A percentile compares a stretch with the other conserved stretches of the same genome.
These are phyloP conservation scores for Achaetomium macrosporum DNA, from an alignment of 2,329 filamentous ascomycete species.

Conservation along the genomic window DNA sequence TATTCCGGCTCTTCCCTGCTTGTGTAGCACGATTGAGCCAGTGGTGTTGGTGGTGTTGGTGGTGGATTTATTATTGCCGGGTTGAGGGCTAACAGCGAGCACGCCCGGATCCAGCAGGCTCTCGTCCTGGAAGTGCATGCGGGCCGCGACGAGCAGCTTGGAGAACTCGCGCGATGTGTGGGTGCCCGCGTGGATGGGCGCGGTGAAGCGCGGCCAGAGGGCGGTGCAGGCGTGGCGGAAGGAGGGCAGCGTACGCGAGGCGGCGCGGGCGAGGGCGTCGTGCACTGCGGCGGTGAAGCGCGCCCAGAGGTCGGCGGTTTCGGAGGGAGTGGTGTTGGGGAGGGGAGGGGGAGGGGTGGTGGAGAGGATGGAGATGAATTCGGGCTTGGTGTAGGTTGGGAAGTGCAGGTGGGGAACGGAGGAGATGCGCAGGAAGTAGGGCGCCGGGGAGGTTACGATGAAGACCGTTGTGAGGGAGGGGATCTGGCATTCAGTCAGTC, in stretches of 20 bases:
- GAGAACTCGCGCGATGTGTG: conserved; percentile 76
- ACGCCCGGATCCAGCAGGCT: conserved; percentile 62
- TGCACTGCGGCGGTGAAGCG: conserved; percentile 80
- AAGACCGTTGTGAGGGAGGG: conserved; percentile 71
- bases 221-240: conserved; percentile 65
- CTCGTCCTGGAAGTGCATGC: conserved; percentile 67
- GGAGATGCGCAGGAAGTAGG: conserved; percentile 62
- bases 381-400: conserved; percentile 72
- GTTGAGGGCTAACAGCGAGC: conserved; percentile 28
- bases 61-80: background rate
- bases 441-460: conserved; percentile 65
- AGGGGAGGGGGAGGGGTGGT: conserved; percentile 45
- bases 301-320: conserved; percentile 66
- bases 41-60: background rate
- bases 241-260: conserved; percentile 69
- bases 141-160: conserved; percentile 67
- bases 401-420: conserved; percentile 76
- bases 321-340: conserved; percentile 45
- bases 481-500: conserved; percentile 50
- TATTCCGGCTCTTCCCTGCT: background rate
- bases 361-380: conserved; percentile 72
- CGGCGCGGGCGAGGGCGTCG: conserved; percentile 76
- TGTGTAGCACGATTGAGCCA: conserved; percentile 1
- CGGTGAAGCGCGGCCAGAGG: conserved; percentile 81
- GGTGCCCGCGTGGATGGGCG: conserved; percentile 68